phyloP scores from a whole-genome alignment of 345 rosid species.

The Gossypium sturtianum region DNA sequence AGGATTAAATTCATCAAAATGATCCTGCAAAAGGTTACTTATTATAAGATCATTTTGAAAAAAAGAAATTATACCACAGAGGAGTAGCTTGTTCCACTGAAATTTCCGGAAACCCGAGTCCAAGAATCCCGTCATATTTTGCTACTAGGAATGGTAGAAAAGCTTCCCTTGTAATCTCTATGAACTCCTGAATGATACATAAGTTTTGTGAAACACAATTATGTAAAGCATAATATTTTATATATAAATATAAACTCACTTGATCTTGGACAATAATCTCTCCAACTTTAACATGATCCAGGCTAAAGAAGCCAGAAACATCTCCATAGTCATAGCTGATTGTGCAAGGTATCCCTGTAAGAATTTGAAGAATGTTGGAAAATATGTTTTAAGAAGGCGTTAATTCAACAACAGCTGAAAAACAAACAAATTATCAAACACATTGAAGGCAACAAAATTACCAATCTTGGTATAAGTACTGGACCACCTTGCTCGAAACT shows the following conservation, averaged over 20 bases:
- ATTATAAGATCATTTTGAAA: not conserved
- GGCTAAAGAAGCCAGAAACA: constrained; percentile 48
- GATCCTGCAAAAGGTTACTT: not conserved
- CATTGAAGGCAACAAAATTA: constrained; percentile 14
- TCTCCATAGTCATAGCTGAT: constrained; percentile 40
- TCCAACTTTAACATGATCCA: constrained; percentile 50
- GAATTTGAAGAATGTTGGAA: not conserved
- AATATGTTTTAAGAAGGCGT: not conserved
- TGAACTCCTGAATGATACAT: constrained; percentile 38
- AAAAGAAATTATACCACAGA: constrained; percentile 34
- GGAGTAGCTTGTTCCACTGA: constrained; percentile 42
- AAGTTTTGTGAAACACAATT: constrained; percentile 2
- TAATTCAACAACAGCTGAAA: not conserved
- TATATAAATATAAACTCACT: constrained; percentile 24
- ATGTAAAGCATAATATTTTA: not conserved
- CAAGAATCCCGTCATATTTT: constrained; percentile 50
- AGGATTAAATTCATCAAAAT: not conserved
- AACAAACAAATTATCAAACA: not conserved
- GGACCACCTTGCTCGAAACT: constrained; percentile 40
- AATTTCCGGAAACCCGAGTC: constrained; percentile 38
- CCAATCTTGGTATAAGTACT: constrained; percentile 52
- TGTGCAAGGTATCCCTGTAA: constrained; percentile 43
- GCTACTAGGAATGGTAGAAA: constrained; percentile 30
- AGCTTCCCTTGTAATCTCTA: constrained; percentile 48
- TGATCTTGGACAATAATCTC: constrained; percentile 36